These are phyloP conservation scores for Chrysochromulina parva DNA, from an alignment of 78 protist species.

Conservation along the genomic window DNA sequence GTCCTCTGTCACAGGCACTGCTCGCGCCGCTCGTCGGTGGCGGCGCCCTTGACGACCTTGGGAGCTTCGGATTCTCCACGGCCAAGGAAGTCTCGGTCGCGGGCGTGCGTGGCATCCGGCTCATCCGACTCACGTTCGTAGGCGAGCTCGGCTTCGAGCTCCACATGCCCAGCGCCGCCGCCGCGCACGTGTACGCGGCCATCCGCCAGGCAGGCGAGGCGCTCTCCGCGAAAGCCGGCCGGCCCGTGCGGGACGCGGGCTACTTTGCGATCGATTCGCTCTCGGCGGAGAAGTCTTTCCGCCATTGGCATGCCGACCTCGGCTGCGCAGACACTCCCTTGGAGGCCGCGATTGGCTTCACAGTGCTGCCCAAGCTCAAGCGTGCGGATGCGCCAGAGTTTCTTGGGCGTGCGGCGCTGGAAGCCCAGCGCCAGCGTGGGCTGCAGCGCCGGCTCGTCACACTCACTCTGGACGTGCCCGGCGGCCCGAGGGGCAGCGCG, in stretches of 20 bases:
- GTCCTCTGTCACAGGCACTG: neutral
- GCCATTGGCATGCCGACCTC: constrained; percentile 32
- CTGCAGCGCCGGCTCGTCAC: neutral
- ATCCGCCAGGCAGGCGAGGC: neutral
- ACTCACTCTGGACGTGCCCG: neutral
- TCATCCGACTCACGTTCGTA: constrained; percentile 30
- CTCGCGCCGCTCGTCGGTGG: constrained; percentile 26
- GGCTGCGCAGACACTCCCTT: neutral
- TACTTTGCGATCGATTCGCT: constrained; percentile 29
- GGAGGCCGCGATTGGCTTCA: constrained; percentile 37
- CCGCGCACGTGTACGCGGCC: neutral
- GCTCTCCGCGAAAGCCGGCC: neutral
- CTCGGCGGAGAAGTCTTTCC: constrained; percentile 17
- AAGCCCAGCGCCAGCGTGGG: neutral
- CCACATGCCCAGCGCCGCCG: neutral
- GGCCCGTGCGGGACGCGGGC: constrained; percentile 5
- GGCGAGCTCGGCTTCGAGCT: constrained; percentile 46
- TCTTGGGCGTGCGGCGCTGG: neutral
- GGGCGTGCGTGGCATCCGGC: neutral
- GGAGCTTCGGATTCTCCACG: neutral
- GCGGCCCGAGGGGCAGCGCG: neutral
- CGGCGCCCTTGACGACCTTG: neutral
- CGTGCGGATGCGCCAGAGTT: neutral
- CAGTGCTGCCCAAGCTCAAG: constrained; percentile 12
- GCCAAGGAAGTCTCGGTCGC: neutral